Percentiles rank a stretch among this genome's conserved stretches.
These are phyloP conservation scores for Inga oerstediana DNA, from an alignment of 306 rosid species.

Conservation along the genomic window DNA sequence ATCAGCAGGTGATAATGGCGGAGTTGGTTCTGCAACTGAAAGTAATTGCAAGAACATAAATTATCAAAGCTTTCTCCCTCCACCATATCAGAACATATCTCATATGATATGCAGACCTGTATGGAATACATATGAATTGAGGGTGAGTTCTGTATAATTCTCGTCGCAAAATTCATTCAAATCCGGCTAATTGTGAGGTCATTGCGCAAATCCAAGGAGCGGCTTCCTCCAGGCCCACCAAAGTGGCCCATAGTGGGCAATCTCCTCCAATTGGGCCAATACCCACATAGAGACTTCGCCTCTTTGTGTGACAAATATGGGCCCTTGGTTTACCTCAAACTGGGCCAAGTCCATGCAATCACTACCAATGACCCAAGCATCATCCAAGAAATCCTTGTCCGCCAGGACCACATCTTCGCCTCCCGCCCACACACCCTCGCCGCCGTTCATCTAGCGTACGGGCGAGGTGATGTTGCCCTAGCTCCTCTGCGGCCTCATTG, in stretches of 20 bases:
- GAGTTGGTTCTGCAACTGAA: no score
- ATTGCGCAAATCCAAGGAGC: background rate
- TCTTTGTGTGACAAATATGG: conserved; percentile 68
- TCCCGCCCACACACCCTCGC: conserved; percentile 87
- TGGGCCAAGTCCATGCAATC: conserved; percentile 71
- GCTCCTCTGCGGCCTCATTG: conserved; percentile 86
- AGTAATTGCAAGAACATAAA: no score
- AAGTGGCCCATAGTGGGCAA: conserved; percentile 86
- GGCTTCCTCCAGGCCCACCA: conserved; percentile 87
- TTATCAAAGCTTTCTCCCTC: conserved; percentile 92
- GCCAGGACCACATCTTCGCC: conserved; percentile 87
- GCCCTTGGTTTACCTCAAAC: conserved; percentile 75
- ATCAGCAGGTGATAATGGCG: no score
- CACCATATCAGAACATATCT: conserved; percentile 79
- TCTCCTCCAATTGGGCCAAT: conserved; percentile 74
- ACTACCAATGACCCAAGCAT: conserved; percentile 83
- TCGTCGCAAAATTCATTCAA: conserved; percentile 34
- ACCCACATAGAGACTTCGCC: conserved; percentile 90
- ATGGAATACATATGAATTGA: no score
- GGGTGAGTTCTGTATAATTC: conserved; percentile 37
- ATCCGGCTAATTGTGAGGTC: conserved; percentile 11
- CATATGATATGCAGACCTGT: conserved; percentile 71
- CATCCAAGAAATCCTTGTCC: conserved; percentile 78
- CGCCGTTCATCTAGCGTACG: conserved; percentile 83
- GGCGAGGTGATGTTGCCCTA: conserved; percentile 75